Conservation (phyloP, 306 rosid species). For the Acacia melanoxylon region DNA sequence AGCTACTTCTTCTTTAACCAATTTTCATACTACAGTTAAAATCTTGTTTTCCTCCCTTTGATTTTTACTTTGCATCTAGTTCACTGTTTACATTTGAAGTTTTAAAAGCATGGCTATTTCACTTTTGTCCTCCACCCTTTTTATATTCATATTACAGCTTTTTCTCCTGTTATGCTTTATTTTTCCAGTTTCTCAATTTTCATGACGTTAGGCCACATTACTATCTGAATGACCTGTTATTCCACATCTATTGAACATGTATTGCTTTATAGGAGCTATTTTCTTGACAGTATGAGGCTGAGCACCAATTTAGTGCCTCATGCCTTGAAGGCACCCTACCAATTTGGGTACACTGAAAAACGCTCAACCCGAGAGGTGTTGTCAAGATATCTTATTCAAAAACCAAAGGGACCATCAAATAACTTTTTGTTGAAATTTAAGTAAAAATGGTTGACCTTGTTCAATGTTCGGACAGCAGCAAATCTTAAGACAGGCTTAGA, state of each 20-base stretch:
- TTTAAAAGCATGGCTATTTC: not conserved
- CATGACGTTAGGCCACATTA: not conserved
- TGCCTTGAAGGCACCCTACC: not conserved
- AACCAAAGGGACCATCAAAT: conserved; percentile 13
- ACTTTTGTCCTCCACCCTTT: not conserved
- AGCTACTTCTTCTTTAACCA: not conserved
- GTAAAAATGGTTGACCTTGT: conserved; percentile 59
- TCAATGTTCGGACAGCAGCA: conserved; percentile 98
- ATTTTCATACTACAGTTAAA: not conserved
- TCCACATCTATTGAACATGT: not conserved
- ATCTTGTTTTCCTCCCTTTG: not conserved
- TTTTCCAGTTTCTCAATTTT: not conserved
- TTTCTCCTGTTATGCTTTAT: not conserved
- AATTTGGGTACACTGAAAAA: not conserved
- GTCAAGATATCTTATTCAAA: conserved; percentile 20
- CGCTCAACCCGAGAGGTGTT: not conserved
- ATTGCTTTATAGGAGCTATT: not conserved
- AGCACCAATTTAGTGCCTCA: not conserved
- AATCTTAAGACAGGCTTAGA: conserved; percentile 98
- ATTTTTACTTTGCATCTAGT: not conserved
- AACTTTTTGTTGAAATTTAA: conserved; percentile 12
- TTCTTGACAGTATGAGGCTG: not conserved
- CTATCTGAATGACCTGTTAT: not conserved
- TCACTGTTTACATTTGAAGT: not conserved
- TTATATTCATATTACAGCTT: not conserved